Evolutionary conservation across 176 grass and related monocot species (phyloP), one percentile per base, ranked within the genome.

Genomic region (Rhynchospora breviuscula): DNA sequence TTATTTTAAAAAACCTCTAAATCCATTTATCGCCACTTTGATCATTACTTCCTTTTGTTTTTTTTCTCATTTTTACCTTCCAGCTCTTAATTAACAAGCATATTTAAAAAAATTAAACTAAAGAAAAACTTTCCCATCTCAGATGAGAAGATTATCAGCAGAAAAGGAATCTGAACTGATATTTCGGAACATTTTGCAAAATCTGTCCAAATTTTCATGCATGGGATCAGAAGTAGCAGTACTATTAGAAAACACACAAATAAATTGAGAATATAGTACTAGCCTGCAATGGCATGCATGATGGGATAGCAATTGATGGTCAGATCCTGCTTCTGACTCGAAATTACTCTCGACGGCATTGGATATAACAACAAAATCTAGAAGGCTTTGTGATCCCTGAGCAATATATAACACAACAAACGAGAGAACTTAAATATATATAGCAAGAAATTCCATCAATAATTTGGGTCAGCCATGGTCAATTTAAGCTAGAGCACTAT

Each of bases 331-430:
- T 79, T 85, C 87, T 21, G 85, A 80, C 59, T 82, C 57, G 5
- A 56, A 87, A 77, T 85, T 86, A 86, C 59, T 86, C 80, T 19
- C 63, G 86, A 67, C 54, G 45, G 74, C 82, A 79, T 91, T 99
- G 35, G 93, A 92, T 46, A 99, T 89, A 47, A 99, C 64, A 88
- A 99, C 86, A 88, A 99, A 99, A 90, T 99, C 96, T 86, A 93
- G 82, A 80, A 91, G 93, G 85, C 89, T 63, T 33, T 59, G 43
- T 84, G 68, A 56, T 33, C 82, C 96, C 96, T 99, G 89, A 86
- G 89, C 15, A 84, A 78, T 81, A 51, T 75, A 57, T 23, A 66
- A 77, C 19, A 25, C 35, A 29, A 46, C 70, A 43, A 60, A 43
- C 83, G 31, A 80, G 49, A 82, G 18, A 82, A 22, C 58, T 54